phyloP scores from a whole-genome alignment of 2,329 filamentous ascomycete genomes.

The Ophiostoma novo-ulmi region DNA sequence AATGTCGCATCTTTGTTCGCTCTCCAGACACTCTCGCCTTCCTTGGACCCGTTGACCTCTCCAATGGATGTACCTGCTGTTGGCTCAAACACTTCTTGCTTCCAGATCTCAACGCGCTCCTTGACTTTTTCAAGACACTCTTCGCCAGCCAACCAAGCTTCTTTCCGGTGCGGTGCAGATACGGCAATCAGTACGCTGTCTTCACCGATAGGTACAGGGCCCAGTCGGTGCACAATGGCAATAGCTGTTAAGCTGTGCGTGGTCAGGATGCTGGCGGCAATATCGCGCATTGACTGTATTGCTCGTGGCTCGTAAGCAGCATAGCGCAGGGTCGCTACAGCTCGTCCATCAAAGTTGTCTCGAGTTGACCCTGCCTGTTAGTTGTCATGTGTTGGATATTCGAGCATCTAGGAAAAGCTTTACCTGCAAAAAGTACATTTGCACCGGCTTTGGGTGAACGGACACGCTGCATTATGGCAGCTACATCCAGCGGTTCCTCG shows the following conservation, averaged over 20 bases:
- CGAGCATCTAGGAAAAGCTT: conserved; percentile 20
- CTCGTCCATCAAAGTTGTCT: conserved; percentile 64
- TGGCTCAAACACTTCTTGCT: conserved; percentile 70
- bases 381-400: neutral
- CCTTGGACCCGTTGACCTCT: neutral
- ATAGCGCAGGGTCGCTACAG: conserved; percentile 72
- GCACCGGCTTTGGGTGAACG: conserved; percentile 69
- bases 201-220: conserved; percentile 80
- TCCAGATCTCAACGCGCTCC: conserved; percentile 88
- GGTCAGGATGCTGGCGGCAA: conserved; percentile 52
- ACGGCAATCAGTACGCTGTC: conserved; percentile 90
- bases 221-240: conserved; percentile 77
- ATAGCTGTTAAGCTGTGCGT: conserved; percentile 67
- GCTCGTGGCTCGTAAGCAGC: conserved; percentile 67
- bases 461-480: conserved; percentile 58
- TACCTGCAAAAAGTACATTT: conserved; percentile 68
- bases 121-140: conserved; percentile 86
- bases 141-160: conserved; percentile 83
- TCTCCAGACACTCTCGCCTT: conserved; percentile 23
- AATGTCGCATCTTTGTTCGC: conserved; percentile 19
- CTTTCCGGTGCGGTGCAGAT: conserved; percentile 73
- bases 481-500: conserved; percentile 52
- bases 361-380: conserved; percentile 63
- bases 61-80: neutral
- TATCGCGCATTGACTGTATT: conserved; percentile 61